These are phyloP conservation scores for Rhamnella rubrinervis DNA, from an alignment of 331 rosid genomes.

Conservation along the genomic window DNA sequence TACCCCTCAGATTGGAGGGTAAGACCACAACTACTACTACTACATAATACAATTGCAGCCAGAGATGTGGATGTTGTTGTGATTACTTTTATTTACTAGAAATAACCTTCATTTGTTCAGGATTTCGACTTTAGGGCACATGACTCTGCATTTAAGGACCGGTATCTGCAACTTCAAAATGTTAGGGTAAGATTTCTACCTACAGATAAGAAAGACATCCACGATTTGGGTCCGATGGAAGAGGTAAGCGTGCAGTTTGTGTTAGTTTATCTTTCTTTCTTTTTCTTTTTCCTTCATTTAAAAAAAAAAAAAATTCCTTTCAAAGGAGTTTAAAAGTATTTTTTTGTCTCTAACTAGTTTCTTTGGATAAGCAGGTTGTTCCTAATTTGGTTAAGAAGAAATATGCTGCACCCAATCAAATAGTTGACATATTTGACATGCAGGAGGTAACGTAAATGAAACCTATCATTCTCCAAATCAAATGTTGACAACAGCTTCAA, in stretches of 20 bases:
- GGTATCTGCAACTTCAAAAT: constrained; percentile 72
- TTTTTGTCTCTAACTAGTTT: constrained; percentile 1
- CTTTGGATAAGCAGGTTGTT: constrained; percentile 45
- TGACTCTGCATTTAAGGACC: constrained; percentile 95
- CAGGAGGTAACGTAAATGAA: constrained; percentile 56
- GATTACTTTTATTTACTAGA: neutral
- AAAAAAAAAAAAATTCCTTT: too few relatives aligned
- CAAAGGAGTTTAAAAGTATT: neutral
- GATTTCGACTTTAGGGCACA: constrained; percentile 93
- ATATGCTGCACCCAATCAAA: constrained; percentile 88
- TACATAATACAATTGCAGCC: constrained; percentile 15
- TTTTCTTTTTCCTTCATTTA: too few relatives aligned
- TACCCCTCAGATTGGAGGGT: constrained; percentile 98
- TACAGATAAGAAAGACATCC: constrained; percentile 72
- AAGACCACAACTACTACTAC: constrained; percentile 28
- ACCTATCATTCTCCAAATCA: neutral
- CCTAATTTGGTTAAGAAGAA: constrained; percentile 62
- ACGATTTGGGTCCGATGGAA: constrained; percentile 86
- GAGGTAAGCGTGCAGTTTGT: constrained; percentile 50
- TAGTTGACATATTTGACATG: constrained; percentile 60
- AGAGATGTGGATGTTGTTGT: neutral
- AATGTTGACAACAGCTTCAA: neutral
- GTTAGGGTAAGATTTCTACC: constrained; percentile 95
- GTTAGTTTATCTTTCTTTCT: neutral
- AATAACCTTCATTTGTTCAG: constrained; percentile 34